A percentile compares a stretch with the other conserved stretches of the same genome.
These are phyloP conservation scores for Pseudonitzschia multiseries DNA, from an alignment of 108 stramenopile species.

Conservation along the genomic window DNA sequence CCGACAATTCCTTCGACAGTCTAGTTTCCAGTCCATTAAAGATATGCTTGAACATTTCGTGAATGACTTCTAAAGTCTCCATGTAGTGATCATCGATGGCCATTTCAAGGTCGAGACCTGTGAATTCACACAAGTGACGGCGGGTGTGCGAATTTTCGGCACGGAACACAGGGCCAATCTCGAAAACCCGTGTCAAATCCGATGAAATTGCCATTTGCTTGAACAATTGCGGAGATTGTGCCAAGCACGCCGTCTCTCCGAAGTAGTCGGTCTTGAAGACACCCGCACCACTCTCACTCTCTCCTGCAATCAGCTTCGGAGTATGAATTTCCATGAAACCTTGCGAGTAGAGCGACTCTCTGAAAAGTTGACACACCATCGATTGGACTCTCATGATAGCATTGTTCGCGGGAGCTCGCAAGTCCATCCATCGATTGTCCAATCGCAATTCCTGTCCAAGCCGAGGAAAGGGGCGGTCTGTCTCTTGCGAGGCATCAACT, in stretches of 20 bases:
- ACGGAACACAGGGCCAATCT: constrained; percentile 96
- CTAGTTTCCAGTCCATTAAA: constrained; percentile 89
- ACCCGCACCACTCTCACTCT: constrained; percentile 94
- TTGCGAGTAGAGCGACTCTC: constrained; percentile 89
- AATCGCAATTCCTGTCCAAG: constrained; percentile 90
- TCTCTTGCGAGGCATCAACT: constrained; percentile 89
- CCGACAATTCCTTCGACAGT: constrained; percentile 73
- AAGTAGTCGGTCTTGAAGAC: constrained; percentile 98
- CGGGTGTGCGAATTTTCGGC: constrained; percentile 96
- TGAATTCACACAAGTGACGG: constrained; percentile 95
- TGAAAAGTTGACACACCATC: constrained; percentile 89
- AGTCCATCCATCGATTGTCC: constrained; percentile 95
- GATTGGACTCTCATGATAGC: constrained; percentile 93
- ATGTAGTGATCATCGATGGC: constrained; percentile 94
- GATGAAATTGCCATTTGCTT: constrained; percentile 98
- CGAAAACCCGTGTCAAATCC: constrained; percentile 92
- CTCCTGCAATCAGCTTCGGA: constrained; percentile 95
- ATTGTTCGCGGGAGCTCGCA: constrained; percentile 95
- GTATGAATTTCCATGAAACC: constrained; percentile 95
- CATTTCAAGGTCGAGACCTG: constrained; percentile 97
- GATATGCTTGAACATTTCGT: constrained; percentile 93
- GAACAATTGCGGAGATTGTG: constrained; percentile 97
- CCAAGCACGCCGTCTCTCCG: constrained; percentile 92
- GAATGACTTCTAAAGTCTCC: constrained; percentile 91
- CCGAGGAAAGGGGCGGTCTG: constrained; percentile 93